These are phyloP conservation scores for Tricholoma terreum DNA, from an alignment of 768 basidiomycete species.

Conservation along the genomic window DNA sequence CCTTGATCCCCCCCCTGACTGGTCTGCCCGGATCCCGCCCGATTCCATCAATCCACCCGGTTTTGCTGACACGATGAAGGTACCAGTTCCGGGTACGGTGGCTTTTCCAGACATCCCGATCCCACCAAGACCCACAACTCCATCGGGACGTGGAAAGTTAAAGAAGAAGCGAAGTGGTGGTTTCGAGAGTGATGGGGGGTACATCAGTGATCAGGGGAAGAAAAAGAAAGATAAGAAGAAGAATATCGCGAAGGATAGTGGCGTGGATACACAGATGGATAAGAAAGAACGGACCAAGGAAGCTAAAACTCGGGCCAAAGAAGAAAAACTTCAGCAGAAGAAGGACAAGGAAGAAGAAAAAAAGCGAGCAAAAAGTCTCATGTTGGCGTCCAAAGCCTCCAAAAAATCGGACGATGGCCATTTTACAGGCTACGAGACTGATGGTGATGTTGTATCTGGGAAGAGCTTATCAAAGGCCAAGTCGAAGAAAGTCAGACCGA, in stretches of 20 bases:
- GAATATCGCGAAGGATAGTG: constrained; percentile 20
- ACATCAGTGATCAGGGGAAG: constrained; percentile 42
- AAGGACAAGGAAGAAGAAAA: constrained; percentile 28
- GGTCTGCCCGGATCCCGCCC: not conserved
- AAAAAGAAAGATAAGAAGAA: constrained; percentile 24
- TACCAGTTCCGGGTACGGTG: not conserved
- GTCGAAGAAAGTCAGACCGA: constrained; percentile 27
- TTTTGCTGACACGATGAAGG: constrained; percentile 2
- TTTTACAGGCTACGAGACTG: constrained; percentile 27
- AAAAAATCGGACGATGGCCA: constrained; percentile 13
- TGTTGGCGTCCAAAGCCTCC: constrained; percentile 16
- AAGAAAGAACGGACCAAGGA: constrained; percentile 29
- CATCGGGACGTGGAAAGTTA: constrained; percentile 27
- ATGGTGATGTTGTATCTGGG: constrained; percentile 15
- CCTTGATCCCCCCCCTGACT: constrained; percentile 6
- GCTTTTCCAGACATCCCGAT: constrained; percentile 26
- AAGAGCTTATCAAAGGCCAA: constrained; percentile 17
- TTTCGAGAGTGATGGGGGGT: constrained; percentile 53
- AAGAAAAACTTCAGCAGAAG: constrained; percentile 25
- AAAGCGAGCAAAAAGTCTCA: constrained; percentile 33
- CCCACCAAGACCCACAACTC: constrained; percentile 20
- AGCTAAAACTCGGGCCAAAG: constrained; percentile 20
- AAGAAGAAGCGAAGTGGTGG: constrained; percentile 46
- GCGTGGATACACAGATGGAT: constrained; percentile 8
- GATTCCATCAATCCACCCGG: constrained; percentile 1